Evolutionary conservation across 2,329 filamentous ascomycete genomes (phyloP).

Genomic region (Penicillium nordicum): DNA sequence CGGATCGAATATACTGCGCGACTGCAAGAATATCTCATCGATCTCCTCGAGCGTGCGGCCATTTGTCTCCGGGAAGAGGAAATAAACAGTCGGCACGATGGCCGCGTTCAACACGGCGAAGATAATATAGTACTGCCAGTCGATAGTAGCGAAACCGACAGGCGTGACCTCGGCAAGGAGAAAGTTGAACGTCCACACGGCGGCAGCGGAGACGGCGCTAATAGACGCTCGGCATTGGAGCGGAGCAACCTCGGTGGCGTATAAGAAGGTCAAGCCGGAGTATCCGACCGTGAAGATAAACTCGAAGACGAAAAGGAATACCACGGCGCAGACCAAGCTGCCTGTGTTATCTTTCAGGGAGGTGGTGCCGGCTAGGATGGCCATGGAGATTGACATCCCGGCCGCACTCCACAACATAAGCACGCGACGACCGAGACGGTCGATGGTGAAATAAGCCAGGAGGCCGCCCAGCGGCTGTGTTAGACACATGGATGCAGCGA

Average conservation of each 20-base stretch:
- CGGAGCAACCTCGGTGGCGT: conserved; percentile 13
- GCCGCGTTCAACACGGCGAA: conserved; percentile 41
- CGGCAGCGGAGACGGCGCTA: conserved; percentile 12
- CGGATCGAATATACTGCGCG: conserved; percentile 30
- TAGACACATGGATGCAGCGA: conserved; percentile 9
- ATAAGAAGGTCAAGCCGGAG: conserved; percentile 15
- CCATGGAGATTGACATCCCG: conserved; percentile 14
- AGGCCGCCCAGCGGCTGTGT: conserved; percentile 37
- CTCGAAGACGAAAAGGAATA: conserved; percentile 12
- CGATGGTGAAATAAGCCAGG: conserved; percentile 42
- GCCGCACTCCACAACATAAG: conserved; percentile 24
- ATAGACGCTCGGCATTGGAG: conserved; percentile 13
- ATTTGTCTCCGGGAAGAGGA: conserved; percentile 42
- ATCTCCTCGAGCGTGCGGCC: conserved; percentile 40
- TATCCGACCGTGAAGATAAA: conserved; percentile 17
- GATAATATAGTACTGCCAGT: conserved; percentile 17
- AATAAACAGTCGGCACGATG: conserved; percentile 35
- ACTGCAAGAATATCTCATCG: conserved; percentile 38
- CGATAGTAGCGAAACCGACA: conserved; percentile 11
- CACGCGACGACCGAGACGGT: conserved; percentile 32
- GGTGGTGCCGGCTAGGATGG: conserved; percentile 7
- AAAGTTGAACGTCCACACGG: conserved; percentile 18
- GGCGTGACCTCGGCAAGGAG: conserved; percentile 18
- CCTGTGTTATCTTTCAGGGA: not conserved
- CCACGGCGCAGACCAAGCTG: conserved; percentile 11